Percentiles rank a stretch among this genome's conserved stretches.
Evolutionary conservation across 1,284 basidiomycete species (phyloP).

Genomic region (Stygiomarasmius scandens): DNA sequence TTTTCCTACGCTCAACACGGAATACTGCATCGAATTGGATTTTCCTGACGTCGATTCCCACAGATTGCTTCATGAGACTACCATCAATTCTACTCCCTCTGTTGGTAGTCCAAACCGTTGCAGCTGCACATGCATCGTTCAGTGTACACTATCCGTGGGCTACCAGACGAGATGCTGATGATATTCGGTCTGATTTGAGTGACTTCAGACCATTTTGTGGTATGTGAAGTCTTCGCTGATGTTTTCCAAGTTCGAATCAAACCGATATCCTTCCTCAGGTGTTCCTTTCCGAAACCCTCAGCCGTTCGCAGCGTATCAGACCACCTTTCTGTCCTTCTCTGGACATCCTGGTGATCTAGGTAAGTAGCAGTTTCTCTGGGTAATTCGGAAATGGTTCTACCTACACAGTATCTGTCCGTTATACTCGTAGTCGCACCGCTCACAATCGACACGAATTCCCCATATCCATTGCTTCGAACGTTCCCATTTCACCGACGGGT

Average conservation of each 20-base stretch:
- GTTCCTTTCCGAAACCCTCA: background rate
- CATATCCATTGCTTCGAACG: background rate
- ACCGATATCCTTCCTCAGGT: no score
- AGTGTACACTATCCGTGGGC: background rate
- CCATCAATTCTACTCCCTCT: no score
- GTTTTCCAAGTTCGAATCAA: background rate
- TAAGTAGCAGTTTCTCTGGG: background rate
- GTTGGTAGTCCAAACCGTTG: no score
- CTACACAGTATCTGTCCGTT: background rate
- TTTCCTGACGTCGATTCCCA: no score
- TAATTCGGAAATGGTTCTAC: no score
- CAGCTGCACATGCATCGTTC: background rate
- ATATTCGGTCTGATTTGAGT: background rate
- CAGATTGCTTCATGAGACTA: no score
- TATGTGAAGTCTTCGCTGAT: background rate
- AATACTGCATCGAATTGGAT: no score
- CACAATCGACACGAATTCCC: background rate
- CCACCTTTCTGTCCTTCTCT: background rate
- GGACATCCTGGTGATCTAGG: conserved; percentile 10
- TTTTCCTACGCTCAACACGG: no score
- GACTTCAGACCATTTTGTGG: background rate
- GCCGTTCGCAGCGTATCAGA: background rate
- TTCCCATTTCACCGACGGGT: background rate
- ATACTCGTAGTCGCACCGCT: background rate
- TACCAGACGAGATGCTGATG: background rate